Conservation (phyloP, 176 grass and related monocot genomes). For the Saccharum officinarum region DNA sequence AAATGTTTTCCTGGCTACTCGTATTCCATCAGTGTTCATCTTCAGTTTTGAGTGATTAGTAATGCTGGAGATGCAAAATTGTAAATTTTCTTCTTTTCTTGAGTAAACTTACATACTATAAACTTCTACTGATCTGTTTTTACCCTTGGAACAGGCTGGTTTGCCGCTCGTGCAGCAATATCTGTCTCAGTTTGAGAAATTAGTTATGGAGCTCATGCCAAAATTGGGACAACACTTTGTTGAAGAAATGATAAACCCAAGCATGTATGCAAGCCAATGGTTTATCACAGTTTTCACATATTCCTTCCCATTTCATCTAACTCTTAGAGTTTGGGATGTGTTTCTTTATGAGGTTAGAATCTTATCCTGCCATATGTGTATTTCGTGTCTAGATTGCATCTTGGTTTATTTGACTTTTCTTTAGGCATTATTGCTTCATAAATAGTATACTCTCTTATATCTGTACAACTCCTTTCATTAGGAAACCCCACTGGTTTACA, state of each 20-base stretch:
- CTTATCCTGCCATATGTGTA: slow-evolving; percentile 12
- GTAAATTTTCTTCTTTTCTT: background rate
- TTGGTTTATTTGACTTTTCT: slow-evolving; percentile 6
- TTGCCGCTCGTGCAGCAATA: slow-evolving; percentile 92
- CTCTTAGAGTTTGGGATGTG: slow-evolving; percentile 95
- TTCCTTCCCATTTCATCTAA: slow-evolving; percentile 84
- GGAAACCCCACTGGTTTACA: background rate
- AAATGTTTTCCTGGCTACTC: background rate
- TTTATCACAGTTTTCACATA: slow-evolving; percentile 98
- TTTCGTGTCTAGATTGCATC: background rate
- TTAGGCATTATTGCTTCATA: slow-evolving; percentile 1
- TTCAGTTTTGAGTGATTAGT: slow-evolving; percentile 6
- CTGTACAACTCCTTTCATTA: background rate
- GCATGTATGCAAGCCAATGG: slow-evolving; percentile 99
- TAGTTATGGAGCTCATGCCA: slow-evolving; percentile 82
- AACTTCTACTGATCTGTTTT: slow-evolving; percentile 38
- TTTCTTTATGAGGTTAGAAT: slow-evolving; percentile 92
- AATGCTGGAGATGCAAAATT: background rate
- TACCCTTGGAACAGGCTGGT: slow-evolving; percentile 60
- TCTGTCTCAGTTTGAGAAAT: slow-evolving; percentile 80
- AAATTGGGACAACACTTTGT: slow-evolving; percentile 86
- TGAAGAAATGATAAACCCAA: slow-evolving; percentile 96
- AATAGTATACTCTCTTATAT: background rate
- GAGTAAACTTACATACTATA: slow-evolving; percentile 10
- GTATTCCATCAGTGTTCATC: background rate